Base-by-base conservation (phyloP, 805 yeast genomes). In the Yamadazyma endophytica region DNA sequence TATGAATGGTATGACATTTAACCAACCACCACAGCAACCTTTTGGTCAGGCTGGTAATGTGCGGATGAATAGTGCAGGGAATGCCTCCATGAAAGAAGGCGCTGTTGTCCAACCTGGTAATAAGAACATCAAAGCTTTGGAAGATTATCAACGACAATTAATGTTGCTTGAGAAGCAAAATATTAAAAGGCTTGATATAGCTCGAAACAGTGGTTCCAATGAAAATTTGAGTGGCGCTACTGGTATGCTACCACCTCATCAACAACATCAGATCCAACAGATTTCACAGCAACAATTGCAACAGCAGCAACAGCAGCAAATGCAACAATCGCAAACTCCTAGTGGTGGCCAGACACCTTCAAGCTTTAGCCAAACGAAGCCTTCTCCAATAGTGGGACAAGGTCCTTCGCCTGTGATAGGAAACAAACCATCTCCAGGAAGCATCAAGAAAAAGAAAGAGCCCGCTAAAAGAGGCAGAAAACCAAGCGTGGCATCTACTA, bases 81-180 rank as follows among this genome's bases (percentile, higher is more conserved):
- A n/a, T n/a, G n/a, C n/a, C n/a, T n/a, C n/a, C 31, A 38, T 24
- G 33, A 32, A 15, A 36, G 31, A 19, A 17, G 25, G 13, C 28
- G 18, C 12, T 14, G 16, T 13, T 15, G 38, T 17, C 13, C 40
- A 21, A 29, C 29, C 21, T 6, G 26, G 43, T 17, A 48, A 41
- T 26, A 48, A 61, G 26, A 63, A 63, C 43, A 64, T 60, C 35
- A 70, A 69, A 46, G 89, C 90, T 1, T 60, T 85, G 23, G 85
- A 81, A 46, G 94, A 85, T 50, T 85, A 86, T 54, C 94, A 85
- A 53, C 78, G 76, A 66, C 90, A 84, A 54, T 61, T 84, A 43
- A 73, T 82, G 72, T 52, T 81, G 32, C 59, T 86, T 49, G 95
- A 85, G 47, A 75, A 75, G 41, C 89, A 83, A 51, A 85, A 82